phyloP scores from a whole-genome alignment of 352 stramenopile genomes.

The Lagenidium giganteum region DNA sequence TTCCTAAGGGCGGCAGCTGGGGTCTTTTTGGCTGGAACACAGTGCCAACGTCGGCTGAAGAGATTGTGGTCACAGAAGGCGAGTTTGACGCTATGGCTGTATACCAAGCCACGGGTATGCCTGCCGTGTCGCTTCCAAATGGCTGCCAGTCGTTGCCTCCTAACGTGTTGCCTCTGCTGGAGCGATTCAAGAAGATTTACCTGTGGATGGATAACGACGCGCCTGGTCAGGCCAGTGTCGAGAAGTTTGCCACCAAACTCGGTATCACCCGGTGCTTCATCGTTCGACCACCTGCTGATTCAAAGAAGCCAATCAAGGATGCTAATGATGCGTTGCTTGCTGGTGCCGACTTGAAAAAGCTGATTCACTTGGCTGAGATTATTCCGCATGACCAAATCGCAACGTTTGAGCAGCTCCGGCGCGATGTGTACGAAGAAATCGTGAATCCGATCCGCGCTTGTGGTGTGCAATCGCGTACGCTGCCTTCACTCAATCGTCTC shows the following conservation, averaged over 20 bases:
- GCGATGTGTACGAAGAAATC: slow-evolving; percentile 94
- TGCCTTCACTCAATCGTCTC: slow-evolving; percentile 93
- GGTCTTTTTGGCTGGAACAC: slow-evolving; percentile 99
- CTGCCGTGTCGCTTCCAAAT: slow-evolving; percentile 96
- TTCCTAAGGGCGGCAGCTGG: slow-evolving; percentile 93
- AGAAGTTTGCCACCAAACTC: slow-evolving; percentile 97
- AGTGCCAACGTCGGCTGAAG: slow-evolving; percentile 73
- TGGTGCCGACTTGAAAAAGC: slow-evolving; percentile 83
- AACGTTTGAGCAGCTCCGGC: slow-evolving; percentile 89
- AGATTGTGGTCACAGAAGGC: slow-evolving; percentile 97
- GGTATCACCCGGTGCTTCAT: slow-evolving; percentile 89
- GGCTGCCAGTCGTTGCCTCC: slow-evolving; percentile 94
- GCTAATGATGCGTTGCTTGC: slow-evolving; percentile 96
- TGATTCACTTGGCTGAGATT: slow-evolving; percentile 78
- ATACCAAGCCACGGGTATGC: slow-evolving; percentile 91
- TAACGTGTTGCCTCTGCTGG: slow-evolving; percentile 93
- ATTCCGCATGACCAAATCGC: slow-evolving; percentile 93
- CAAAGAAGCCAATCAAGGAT: slow-evolving; percentile 87
- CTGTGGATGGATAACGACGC: slow-evolving; percentile 99
- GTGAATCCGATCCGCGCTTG: slow-evolving; percentile 92
- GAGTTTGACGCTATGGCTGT: slow-evolving; percentile 98
- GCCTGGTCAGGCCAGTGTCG: slow-evolving; percentile 90
- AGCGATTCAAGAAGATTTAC: slow-evolving; percentile 97
- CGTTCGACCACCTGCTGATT: slow-evolving; percentile 65
- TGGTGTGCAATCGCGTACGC: slow-evolving; percentile 89